These are phyloP conservation scores for Sistotremastrum suecicum DNA, from an alignment of 768 basidiomycete species.

Conservation along the genomic window DNA sequence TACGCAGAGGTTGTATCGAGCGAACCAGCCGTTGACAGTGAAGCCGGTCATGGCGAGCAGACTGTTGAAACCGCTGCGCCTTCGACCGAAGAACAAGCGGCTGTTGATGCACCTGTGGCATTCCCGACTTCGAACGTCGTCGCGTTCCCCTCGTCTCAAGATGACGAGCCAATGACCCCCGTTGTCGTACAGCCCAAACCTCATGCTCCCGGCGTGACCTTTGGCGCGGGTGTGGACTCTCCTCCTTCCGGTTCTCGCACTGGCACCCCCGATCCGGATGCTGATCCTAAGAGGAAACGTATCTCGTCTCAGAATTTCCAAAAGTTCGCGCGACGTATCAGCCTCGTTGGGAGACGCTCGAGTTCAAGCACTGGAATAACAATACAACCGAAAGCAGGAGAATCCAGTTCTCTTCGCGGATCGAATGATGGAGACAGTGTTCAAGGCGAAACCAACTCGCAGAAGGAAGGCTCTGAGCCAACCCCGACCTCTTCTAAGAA, in stretches of 20 bases:
- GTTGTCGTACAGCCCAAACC: conserved; percentile 16
- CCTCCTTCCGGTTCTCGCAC: conserved; percentile 40
- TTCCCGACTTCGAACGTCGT: conserved; percentile 24
- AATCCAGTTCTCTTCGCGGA: too few species aligned
- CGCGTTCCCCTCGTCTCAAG: conserved; percentile 19
- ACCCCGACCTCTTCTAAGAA: conserved; percentile 9
- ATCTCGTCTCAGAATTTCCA: conserved; percentile 83
- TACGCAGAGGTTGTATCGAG: background rate
- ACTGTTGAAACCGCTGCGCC: conserved; percentile 1
- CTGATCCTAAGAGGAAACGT: conserved; percentile 67
- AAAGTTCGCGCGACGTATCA: conserved; percentile 60
- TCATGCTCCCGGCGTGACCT: conserved; percentile 42
- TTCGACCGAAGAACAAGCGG: background rate
- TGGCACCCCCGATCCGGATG: conserved; percentile 58
- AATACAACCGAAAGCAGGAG: conserved; percentile 16
- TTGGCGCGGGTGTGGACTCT: conserved; percentile 36
- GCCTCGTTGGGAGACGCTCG: conserved; percentile 44
- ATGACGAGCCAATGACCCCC: conserved; percentile 17
- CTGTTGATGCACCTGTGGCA: conserved; percentile 11
- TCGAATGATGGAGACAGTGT: conserved; percentile 10
- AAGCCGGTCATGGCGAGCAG: background rate
- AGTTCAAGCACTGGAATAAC: conserved; percentile 35
- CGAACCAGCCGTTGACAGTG: background rate
- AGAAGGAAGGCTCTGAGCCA: conserved; percentile 25
- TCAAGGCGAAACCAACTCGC: conserved; percentile 21